A percentile compares a stretch with the other conserved stretches of the same genome.
Evolutionary conservation across 2,329 filamentous ascomycete species (phyloP).

Genomic region (Xylaria multiplex): DNA sequence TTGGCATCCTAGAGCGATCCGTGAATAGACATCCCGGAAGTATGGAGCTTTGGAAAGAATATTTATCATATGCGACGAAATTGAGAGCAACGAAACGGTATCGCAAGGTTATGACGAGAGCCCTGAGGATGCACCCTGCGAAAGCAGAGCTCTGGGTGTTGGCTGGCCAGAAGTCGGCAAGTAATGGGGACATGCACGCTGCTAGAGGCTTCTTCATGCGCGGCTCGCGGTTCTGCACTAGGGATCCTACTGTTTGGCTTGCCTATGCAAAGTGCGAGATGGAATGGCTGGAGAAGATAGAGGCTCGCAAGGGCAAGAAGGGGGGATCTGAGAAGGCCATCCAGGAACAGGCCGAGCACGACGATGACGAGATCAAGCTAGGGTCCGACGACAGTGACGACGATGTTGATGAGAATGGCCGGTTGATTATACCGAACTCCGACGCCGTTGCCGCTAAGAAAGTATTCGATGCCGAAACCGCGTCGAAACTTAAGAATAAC

Average conservation of each 20-base stretch:
- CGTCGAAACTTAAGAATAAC: conserved; percentile 71
- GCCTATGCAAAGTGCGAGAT: conserved; percentile 93
- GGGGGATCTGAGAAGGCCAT: conserved; percentile 57
- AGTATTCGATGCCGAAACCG: conserved; percentile 58
- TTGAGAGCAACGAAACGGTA: conserved; percentile 73
- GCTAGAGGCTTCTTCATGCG: conserved; percentile 88
- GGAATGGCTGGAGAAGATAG: conserved; percentile 87
- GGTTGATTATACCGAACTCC: conserved; percentile 57
- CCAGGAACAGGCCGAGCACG: conserved; percentile 64
- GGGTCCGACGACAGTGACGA: conserved; percentile 58
- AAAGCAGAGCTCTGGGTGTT: conserved; percentile 88
- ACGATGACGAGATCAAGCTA: conserved; percentile 59
- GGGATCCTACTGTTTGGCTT: conserved; percentile 78
- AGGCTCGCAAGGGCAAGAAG: conserved; percentile 69
- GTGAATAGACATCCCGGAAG: conserved; percentile 86
- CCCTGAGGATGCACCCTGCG: conserved; percentile 85
- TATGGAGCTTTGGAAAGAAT: conserved; percentile 86
- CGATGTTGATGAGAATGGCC: conserved; percentile 54
- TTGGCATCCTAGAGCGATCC: conserved; percentile 88
- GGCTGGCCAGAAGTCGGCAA: conserved; percentile 80
- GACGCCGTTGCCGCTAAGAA: conserved; percentile 54
- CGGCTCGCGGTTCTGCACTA: conserved; percentile 88
- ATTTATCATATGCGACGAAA: conserved; percentile 81
- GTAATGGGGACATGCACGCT: conserved; percentile 85
- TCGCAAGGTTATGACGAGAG: conserved; percentile 71